phyloP scores from a whole-genome alignment of 805 yeast species.

The Schwanniomyces pseudopolymorphus region DNA sequence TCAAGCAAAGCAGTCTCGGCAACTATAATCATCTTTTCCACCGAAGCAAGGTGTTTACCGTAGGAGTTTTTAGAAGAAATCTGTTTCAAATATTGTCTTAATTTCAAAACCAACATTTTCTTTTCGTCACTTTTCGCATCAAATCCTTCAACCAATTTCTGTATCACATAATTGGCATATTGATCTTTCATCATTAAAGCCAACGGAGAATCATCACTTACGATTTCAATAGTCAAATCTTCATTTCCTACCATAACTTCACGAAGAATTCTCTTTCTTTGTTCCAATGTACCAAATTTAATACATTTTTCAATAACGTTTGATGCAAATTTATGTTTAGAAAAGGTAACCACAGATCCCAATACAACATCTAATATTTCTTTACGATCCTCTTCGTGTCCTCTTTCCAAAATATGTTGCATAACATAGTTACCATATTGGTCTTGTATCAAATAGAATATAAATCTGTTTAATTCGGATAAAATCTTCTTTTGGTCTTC shows the following conservation, averaged over 20 bases:
- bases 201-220: conserved; percentile 67
- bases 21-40: conserved; percentile 66
- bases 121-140: conserved; percentile 61
- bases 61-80: conserved; percentile 61
- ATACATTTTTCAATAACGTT: conserved; percentile 96
- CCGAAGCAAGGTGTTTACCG: conserved; percentile 83
- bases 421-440: conserved; percentile 98
- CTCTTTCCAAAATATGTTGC: conserved; percentile 89
- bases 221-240: conserved; percentile 44
- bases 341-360: conserved; percentile 71
- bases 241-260: conserved; percentile 60
- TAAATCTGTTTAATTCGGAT: conserved; percentile 67
- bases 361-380: conserved; percentile 66
- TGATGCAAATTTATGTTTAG: conserved; percentile 97
- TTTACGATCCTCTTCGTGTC: conserved; percentile 60
- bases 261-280: conserved; percentile 61
- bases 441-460: conserved; percentile 81
- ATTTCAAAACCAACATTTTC: conserved; percentile 65
- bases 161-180: conserved; percentile 96
- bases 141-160: conserved; percentile 83
- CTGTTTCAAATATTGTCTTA: conserved; percentile 76
- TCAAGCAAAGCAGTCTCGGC: conserved; percentile 49
- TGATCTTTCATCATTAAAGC: conserved; percentile 97
- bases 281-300: conserved; percentile 62
- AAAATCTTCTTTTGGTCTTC: conserved; percentile 68